A percentile compares a stretch with the other conserved stretches of the same genome.
These are phyloP conservation scores for Ustanciosporium gigantosporum DNA, from an alignment of 1,284 basidiomycete species.

Conservation along the genomic window DNA sequence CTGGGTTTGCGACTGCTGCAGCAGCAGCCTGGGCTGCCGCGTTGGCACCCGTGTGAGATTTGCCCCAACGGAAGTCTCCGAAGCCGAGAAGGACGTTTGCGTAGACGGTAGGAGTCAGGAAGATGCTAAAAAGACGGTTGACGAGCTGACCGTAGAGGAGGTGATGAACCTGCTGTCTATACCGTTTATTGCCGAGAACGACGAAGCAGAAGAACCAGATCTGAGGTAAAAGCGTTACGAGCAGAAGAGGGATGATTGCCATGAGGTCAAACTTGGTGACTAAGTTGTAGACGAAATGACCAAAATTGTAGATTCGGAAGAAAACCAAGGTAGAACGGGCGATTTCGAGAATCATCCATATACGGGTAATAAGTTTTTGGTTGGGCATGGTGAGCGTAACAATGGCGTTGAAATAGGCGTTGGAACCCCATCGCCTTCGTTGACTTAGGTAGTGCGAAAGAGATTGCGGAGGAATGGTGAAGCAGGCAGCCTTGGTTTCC, in stretches of 20 bases:
- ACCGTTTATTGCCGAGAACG: constrained; percentile 6
- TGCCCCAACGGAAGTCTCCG: constrained; percentile 25
- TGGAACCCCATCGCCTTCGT: constrained; percentile 22
- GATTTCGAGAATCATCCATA: constrained; percentile 21
- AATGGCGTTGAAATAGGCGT: constrained; percentile 27
- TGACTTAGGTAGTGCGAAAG: constrained; percentile 27
- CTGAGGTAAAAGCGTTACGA: constrained; percentile 19
- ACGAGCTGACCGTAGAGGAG: constrained; percentile 10
- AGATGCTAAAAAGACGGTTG: constrained; percentile 13
- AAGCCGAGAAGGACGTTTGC: constrained; percentile 21
- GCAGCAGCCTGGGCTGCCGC: not conserved
- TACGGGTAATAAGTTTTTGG: constrained; percentile 12
- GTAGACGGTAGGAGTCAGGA: constrained; percentile 20
- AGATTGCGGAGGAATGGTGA: constrained; percentile 21
- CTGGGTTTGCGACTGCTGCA: not conserved
- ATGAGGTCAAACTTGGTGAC: constrained; percentile 12
- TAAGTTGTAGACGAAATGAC: constrained; percentile 17
- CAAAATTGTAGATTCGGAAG: constrained; percentile 22
- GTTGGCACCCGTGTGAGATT: constrained; percentile 9
- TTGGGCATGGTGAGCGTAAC: constrained; percentile 12
- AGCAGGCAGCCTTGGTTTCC: constrained; percentile 21
- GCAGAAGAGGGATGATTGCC: constrained; percentile 11
- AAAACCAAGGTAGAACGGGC: constrained; percentile 14
- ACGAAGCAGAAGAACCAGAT: constrained; percentile 27
- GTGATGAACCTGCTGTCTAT: constrained; percentile 8